phyloP scores from a whole-genome alignment of 768 basidiomycete genomes.

The Lactifluus subvellereus region DNA sequence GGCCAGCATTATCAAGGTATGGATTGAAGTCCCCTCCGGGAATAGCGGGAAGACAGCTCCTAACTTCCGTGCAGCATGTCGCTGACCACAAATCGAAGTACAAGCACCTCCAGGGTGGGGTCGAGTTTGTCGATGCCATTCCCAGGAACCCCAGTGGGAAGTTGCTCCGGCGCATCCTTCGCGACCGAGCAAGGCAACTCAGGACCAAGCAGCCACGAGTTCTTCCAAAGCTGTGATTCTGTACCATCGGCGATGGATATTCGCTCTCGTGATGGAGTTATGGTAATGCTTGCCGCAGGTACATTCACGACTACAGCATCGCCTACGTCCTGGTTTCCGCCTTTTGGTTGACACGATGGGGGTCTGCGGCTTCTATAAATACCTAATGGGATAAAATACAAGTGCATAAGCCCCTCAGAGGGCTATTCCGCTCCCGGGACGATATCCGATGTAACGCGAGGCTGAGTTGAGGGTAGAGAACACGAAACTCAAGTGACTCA shows the following conservation, averaged over 20 bases:
- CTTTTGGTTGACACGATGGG: not conserved
- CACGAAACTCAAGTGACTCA: not conserved
- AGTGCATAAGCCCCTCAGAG: not conserved
- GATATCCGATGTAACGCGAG: not conserved
- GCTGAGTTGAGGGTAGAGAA: not conserved
- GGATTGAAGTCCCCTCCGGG: not conserved
- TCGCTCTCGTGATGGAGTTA: too few relatives aligned
- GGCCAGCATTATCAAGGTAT: conserved; percentile 50
- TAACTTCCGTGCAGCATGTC: conserved; percentile 26
- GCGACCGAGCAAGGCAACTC: conserved; percentile 28
- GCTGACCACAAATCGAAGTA: conserved; percentile 33
- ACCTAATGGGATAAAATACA: not conserved
- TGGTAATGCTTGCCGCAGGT: too few relatives aligned
- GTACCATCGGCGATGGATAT: not conserved
- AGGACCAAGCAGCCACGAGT: conserved; percentile 7
- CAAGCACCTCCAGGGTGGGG: conserved; percentile 35
- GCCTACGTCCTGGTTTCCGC: not conserved
- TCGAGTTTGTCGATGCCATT: conserved; percentile 37
- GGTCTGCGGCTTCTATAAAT: not conserved
- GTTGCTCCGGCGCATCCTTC: conserved; percentile 30
- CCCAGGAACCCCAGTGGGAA: conserved; percentile 34
- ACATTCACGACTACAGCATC: not conserved
- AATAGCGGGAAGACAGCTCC: not conserved
- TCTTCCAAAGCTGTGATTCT: not conserved
- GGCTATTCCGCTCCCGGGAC: not conserved